Percentiles rank a stretch among this genome's conserved stretches.
Conservation (phyloP, 257 asterid genomes). For the Solanum infundibuliforme region DNA sequence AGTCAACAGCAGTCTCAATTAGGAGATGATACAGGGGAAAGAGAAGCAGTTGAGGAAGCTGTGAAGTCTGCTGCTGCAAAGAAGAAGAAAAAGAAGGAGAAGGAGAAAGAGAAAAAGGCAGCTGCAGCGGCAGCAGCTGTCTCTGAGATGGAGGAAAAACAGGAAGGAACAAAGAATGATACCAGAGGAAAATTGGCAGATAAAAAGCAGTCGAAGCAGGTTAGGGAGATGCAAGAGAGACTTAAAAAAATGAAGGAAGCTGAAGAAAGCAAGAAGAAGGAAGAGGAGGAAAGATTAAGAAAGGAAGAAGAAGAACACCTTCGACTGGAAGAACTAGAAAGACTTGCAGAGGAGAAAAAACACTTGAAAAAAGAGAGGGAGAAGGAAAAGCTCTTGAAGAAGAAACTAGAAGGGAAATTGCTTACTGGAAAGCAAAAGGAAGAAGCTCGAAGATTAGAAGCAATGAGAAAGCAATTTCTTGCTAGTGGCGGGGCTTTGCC, state of each 20-base stretch:
- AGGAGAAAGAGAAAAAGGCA: slow-evolving; percentile 9
- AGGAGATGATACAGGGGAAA: background rate
- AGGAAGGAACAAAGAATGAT: slow-evolving; percentile 41
- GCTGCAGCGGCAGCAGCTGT: slow-evolving; percentile 4
- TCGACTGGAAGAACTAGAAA: slow-evolving; percentile 62
- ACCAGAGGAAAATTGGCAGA: slow-evolving; percentile 28
- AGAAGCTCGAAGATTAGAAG: slow-evolving; percentile 81
- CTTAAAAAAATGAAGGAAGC: slow-evolving; percentile 66
- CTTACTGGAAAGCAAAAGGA: slow-evolving; percentile 85
- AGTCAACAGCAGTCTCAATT: background rate
- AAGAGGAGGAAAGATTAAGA: slow-evolving; percentile 72
- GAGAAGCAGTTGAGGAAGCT: background rate
- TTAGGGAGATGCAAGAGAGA: slow-evolving; percentile 86
- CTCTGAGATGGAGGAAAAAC: slow-evolving; percentile 52
- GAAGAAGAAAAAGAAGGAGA: slow-evolving; percentile 11
- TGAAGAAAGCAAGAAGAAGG: slow-evolving; percentile 65
- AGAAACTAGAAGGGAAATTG: slow-evolving; percentile 75
- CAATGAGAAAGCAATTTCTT: slow-evolving; percentile 78
- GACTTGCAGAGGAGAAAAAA: slow-evolving; percentile 72
- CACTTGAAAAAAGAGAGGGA: slow-evolving; percentile 81
- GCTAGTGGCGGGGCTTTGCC: slow-evolving; percentile 48
- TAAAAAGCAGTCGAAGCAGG: slow-evolving; percentile 70
- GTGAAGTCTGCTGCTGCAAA: slow-evolving; percentile 7
- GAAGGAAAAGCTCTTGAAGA: slow-evolving; percentile 72
- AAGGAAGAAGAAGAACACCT: slow-evolving; percentile 90